These are phyloP conservation scores for Paraphaeosphaeria minitans DNA, from an alignment of 2,329 filamentous ascomycete genomes.

Conservation along the genomic window DNA sequence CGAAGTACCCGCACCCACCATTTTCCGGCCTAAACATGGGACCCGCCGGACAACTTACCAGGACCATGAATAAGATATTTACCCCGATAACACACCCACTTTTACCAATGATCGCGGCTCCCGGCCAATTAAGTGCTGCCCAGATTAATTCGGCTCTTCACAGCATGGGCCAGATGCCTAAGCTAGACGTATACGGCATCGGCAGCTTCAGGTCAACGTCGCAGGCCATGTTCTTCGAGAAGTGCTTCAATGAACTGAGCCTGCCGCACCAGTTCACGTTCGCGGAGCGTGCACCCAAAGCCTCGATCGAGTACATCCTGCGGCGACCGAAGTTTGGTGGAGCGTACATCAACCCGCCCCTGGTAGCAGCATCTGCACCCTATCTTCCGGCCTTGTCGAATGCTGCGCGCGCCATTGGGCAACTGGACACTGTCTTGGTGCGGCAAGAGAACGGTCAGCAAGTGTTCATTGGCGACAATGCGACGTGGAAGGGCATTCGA, in stretches of 20 bases:
- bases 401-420: constrained; percentile 76
- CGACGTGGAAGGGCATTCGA: constrained; percentile 83
- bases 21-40: constrained; percentile 89
- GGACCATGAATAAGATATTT: constrained; percentile 83
- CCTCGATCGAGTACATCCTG: constrained; percentile 72
- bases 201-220: constrained; percentile 74
- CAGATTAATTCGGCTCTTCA: constrained; percentile 82
- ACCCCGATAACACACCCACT: constrained; percentile 87
- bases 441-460: constrained; percentile 50
- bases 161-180: constrained; percentile 79
- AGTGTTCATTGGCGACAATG: constrained; percentile 75
- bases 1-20: constrained; percentile 72
- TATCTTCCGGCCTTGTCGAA: constrained; percentile 72
- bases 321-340: constrained; percentile 79
- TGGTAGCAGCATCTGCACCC: constrained; percentile 58
- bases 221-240: constrained; percentile 84
- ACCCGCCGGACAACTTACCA: constrained; percentile 80
- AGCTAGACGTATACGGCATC: constrained; percentile 80
- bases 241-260: constrained; percentile 66
- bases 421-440: constrained; percentile 81
- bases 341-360: constrained; percentile 77
- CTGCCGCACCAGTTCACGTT: constrained; percentile 81
- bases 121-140: constrained; percentile 82
- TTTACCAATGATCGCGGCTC: constrained; percentile 81
- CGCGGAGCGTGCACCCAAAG: constrained; percentile 71